Conservation (phyloP, 164 flowering plant genomes). For the Saururus chinensis region DNA sequence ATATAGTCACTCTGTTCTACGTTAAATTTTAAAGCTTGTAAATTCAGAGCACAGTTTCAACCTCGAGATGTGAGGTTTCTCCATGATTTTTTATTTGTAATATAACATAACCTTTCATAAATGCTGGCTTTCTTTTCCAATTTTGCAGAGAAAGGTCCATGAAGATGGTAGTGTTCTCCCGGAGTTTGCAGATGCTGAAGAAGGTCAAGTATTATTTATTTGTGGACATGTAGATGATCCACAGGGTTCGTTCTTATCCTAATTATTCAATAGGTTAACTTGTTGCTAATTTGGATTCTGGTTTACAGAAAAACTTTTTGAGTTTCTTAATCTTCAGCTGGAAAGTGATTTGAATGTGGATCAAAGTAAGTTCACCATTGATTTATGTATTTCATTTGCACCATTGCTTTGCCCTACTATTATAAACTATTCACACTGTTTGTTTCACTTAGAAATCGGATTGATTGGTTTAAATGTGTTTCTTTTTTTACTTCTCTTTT, state of each 20-base stretch:
- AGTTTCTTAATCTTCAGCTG: conserved; percentile 61
- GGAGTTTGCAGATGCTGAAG: conserved; percentile 88
- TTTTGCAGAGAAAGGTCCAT: conserved; percentile 56
- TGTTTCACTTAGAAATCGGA: background rate
- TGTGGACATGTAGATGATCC: no score
- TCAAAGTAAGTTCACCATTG: conserved; percentile 35
- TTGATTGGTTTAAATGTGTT: conserved; percentile 1
- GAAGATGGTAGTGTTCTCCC: conserved; percentile 75
- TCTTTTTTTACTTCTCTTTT: background rate
- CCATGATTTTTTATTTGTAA: no score
- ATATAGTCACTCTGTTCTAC: no score
- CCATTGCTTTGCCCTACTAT: background rate
- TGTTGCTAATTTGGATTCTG: background rate
- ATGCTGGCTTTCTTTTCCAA: no score
- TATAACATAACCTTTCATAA: no score
- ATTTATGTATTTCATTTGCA: background rate
- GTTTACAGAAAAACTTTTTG: conserved; percentile 61
- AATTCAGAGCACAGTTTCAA: no score
- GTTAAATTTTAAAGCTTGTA: no score
- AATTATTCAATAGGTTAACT: background rate
- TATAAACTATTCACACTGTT: background rate
- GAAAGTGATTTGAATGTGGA: conserved; percentile 53
- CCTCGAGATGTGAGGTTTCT: no score
- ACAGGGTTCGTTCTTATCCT: background rate
- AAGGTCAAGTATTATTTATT: conserved; percentile 34